A percentile compares a stretch with the other conserved stretches of the same genome.
Evolutionary conservation across 2,329 filamentous ascomycete genomes (phyloP).

Genomic region (Trichoderma brevicompactum): DNA sequence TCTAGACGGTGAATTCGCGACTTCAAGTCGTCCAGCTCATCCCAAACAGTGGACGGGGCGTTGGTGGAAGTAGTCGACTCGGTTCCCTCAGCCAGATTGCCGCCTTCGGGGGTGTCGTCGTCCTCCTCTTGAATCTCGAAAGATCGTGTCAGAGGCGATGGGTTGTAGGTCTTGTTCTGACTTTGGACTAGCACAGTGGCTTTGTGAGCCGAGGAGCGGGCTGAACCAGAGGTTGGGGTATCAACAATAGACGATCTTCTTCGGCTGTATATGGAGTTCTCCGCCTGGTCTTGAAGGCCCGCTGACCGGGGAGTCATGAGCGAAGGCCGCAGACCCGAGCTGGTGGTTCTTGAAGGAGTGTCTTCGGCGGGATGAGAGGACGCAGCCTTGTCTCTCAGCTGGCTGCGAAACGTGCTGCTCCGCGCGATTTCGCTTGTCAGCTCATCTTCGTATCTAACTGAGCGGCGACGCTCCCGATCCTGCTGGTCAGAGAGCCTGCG

Average conservation of each 20-base stretch:
- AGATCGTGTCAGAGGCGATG: constrained; percentile 60
- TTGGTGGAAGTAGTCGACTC: constrained; percentile 88
- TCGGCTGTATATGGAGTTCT: constrained; percentile 39
- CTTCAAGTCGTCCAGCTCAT: constrained; percentile 94
- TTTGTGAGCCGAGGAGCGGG: constrained; percentile 53
- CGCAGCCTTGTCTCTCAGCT: constrained; percentile 43
- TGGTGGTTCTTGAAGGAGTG: constrained; percentile 41
- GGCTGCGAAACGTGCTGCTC: constrained; percentile 50
- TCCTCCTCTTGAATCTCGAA: constrained; percentile 42
- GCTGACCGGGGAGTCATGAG: constrained; percentile 56
- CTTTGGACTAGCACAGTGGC: constrained; percentile 33
- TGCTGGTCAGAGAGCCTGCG: constrained; percentile 63
- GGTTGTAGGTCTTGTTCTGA: constrained; percentile 53
- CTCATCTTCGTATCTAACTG: constrained; percentile 49
- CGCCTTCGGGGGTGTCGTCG: constrained; percentile 37
- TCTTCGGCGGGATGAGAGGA: constrained; percentile 47
- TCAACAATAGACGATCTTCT: constrained; percentile 55
- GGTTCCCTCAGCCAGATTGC: constrained; percentile 65
- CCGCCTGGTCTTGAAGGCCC: constrained; percentile 51
- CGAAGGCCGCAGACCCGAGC: constrained; percentile 46
- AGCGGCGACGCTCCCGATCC: constrained; percentile 45
- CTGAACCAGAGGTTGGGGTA: constrained; percentile 44
- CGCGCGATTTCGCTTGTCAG: constrained; percentile 47
- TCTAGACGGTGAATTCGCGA: constrained; percentile 90
- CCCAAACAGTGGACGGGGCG: constrained; percentile 93